Conservation (phyloP, 23 red algal genomes). For the Gracilaria gracilis region DNA sequence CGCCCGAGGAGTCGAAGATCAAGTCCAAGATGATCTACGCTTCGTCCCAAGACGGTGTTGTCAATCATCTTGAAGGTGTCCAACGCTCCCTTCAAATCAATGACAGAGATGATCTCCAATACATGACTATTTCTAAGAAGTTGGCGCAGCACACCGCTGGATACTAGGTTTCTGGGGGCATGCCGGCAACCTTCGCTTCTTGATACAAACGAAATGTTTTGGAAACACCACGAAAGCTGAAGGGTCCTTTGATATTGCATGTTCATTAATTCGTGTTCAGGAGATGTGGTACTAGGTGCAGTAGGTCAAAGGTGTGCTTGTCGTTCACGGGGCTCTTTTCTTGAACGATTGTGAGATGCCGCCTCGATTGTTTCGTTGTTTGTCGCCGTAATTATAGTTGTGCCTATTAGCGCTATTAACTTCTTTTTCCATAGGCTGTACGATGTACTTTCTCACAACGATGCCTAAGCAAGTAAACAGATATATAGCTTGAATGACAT, state of each 20-base stretch:
- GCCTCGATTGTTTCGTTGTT: neutral
- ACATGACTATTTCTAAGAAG: slow-evolving; percentile 59
- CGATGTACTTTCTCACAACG: slow-evolving; percentile 13
- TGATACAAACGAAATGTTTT: neutral
- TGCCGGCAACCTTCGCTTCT: neutral
- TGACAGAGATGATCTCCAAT: slow-evolving; percentile 74
- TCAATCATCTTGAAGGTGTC: slow-evolving; percentile 65
- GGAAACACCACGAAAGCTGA: neutral
- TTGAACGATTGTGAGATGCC: neutral
- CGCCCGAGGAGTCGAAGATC: slow-evolving; percentile 46
- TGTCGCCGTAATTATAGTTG: slow-evolving; percentile 3
- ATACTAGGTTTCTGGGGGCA: slow-evolving; percentile 32
- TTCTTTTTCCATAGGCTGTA: slow-evolving; percentile 23
- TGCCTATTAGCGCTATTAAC: slow-evolving; percentile 10
- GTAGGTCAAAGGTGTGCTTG: too few relatives aligned
- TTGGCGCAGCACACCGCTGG: slow-evolving; percentile 66
- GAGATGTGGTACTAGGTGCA: neutral
- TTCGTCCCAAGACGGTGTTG: slow-evolving; percentile 67
- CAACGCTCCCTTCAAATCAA: slow-evolving; percentile 69
- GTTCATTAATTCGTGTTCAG: neutral
- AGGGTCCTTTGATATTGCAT: neutral
- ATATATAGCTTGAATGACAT: slow-evolving; percentile 19
- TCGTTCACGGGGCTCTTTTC: neutral
- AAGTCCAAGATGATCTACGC: slow-evolving; percentile 72
- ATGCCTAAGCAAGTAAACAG: slow-evolving; percentile 31